phyloP scores from a whole-genome alignment of 805 yeast species.

The Torulaspora franciscae region DNA sequence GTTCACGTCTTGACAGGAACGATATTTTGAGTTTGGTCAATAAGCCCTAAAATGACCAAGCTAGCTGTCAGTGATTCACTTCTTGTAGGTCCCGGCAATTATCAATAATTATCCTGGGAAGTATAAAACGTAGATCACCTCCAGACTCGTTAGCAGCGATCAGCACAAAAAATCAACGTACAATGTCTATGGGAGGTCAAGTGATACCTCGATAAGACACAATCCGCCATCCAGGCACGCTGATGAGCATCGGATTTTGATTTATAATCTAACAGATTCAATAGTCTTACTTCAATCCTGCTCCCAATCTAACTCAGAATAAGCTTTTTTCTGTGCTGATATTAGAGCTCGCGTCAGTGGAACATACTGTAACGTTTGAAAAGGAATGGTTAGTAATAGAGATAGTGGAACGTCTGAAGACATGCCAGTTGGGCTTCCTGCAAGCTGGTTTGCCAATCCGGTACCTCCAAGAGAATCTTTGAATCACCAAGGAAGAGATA shows the following conservation, averaged over 20 bases:
- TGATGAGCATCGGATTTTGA: background rate
- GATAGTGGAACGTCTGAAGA: constrained; percentile 10
- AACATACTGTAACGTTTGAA: background rate
- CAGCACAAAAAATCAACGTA: constrained; percentile 12
- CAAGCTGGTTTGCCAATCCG: constrained; percentile 21
- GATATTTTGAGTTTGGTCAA: too few relatives aligned
- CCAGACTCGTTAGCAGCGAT: constrained; percentile 6
- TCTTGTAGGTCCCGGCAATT: too few relatives aligned
- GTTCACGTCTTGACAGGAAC: background rate
- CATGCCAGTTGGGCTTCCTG: constrained; percentile 19
- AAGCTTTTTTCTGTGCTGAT: background rate
- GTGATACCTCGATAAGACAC: constrained; percentile 1
- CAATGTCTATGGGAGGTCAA: constrained; percentile 5
- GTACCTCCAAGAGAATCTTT: constrained; percentile 17
- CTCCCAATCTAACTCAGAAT: background rate
- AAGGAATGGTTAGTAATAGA: constrained; percentile 9
- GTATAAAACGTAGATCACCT: background rate
- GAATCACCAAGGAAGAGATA: constrained; percentile 16
- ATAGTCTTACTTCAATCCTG: background rate
- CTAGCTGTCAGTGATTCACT: too few relatives aligned
- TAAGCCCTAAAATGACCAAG: too few relatives aligned
- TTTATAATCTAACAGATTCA: background rate
- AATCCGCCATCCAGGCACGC: background rate
- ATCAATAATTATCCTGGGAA: too few relatives aligned
- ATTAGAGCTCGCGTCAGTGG: background rate